Percentiles rank a stretch among this genome's conserved stretches.
Evolutionary conservation across 129 eudicot genomes (phyloP).

Genomic region (sunflower (Helianthus annuus)): HanXRQr2.0-SUNRISE NC_035443.2:59511277-59511776

Average conservation of each 20-base stretch:
- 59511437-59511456: not conserved
- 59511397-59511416: too few species aligned
- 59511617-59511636: not conserved
- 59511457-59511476: not conserved
- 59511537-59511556: not conserved
- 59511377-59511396: too few species aligned
- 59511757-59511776: not conserved
- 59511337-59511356: too few species aligned
- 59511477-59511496: not conserved
- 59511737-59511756: not conserved
- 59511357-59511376: too few species aligned
- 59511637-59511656: not conserved
- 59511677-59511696: not conserved
- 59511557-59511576: not conserved
- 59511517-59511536: not conserved
- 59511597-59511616: not conserved
- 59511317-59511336: too few species aligned
- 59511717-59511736: not conserved
- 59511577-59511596: not conserved
- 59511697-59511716: not conserved
- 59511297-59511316: too few species aligned
- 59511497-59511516: not conserved
- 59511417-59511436: not conserved
- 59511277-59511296: too few species aligned
- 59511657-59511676: constrained; percentile 1